Base-by-base conservation (phyloP, 441 rosid species). In the Croton laevigatus region DNA sequence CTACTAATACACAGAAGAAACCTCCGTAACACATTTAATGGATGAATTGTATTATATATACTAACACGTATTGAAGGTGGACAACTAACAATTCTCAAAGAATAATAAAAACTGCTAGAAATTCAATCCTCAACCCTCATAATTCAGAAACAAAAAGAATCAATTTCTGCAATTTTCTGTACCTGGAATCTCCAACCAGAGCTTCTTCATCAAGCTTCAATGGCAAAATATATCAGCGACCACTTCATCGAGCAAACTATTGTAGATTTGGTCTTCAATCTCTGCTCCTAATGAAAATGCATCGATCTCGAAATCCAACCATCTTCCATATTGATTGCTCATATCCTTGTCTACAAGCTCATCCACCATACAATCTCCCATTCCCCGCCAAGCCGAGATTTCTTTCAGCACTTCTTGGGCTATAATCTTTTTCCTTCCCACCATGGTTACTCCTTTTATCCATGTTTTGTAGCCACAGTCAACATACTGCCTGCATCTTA, bases 271-370 rank as follows among this genome's bases (percentile, higher is more conserved):
- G 68, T 57, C 76, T 75, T 87, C 94, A 42, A 92, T 73, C 67
- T 88, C 95, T 32, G 49, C 78, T n/a, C 89, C 97, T 32, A 89
- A 76, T 2, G 59, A 78, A 62, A 80, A 89, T 71, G 78, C 88
- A 75, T 91, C 96, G 32, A 70, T 84, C 70, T 89, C 92, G 60
- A 83, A 93, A 63, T 85, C 91, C 66, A 82, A 78, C 98, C 99
- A 96, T 78, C 81, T 96, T 62, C 99, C 99, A 62, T 85, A 76
- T 1, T 65, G 88, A 67, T 77, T 78, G 81, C 96, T 87, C 99
- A 93, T 96, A 71, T 93, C 98, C 77, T 88, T 84, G 81, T 91
- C 92, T 38, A 96, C 97, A 46, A 93, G 89, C 79, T 93, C 96
- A 32, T 96, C 98, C 32, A 93, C 96, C 94, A 88, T 88, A 71